A percentile compares a stretch with the other conserved stretches of the same genome.
Conservation (phyloP, 1,139 yeast genomes). For the Scheffersomyces lignicola region DNA sequence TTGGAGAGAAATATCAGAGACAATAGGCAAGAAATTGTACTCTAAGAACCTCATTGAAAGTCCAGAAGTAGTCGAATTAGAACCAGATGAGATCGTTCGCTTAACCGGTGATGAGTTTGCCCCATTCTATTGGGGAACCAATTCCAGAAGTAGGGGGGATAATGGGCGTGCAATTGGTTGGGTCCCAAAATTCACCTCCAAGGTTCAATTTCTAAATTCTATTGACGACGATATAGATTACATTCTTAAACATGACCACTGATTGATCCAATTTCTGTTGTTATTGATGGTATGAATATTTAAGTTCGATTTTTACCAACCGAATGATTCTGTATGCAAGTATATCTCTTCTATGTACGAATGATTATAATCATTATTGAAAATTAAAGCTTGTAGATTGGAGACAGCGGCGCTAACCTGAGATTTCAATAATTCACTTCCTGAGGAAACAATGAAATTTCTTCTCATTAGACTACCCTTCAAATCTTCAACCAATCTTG, state of each 20-base stretch:
- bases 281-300: not conserved
- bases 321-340: constrained; percentile 60
- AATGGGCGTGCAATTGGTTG: constrained; percentile 25
- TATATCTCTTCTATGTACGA: constrained; percentile 48
- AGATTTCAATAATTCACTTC: constrained; percentile 45
- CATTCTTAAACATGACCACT: not conserved
- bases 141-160: constrained; percentile 30
- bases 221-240: constrained; percentile 16
- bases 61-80: constrained; percentile 18
- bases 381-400: constrained; percentile 29
- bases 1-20: constrained; percentile 32
- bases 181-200: constrained; percentile 18
- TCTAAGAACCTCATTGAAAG: constrained; percentile 15
- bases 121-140: constrained; percentile 30
- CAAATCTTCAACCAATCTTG: constrained; percentile 18
- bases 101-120: constrained; percentile 18
- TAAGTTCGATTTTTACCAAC: constrained; percentile 39
- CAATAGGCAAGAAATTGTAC: constrained; percentile 20
- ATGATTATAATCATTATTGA: constrained; percentile 27
- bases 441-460: constrained; percentile 53
- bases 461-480: constrained; percentile 28
- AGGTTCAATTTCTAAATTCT: constrained; percentile 17
- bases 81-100: constrained; percentile 16
- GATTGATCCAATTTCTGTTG: not conserved
- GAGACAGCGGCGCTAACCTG: constrained; percentile 49